Evolutionary conservation across 1,284 basidiomycete species (phyloP).

Genomic region (Cryptococcus sp.): DNA sequence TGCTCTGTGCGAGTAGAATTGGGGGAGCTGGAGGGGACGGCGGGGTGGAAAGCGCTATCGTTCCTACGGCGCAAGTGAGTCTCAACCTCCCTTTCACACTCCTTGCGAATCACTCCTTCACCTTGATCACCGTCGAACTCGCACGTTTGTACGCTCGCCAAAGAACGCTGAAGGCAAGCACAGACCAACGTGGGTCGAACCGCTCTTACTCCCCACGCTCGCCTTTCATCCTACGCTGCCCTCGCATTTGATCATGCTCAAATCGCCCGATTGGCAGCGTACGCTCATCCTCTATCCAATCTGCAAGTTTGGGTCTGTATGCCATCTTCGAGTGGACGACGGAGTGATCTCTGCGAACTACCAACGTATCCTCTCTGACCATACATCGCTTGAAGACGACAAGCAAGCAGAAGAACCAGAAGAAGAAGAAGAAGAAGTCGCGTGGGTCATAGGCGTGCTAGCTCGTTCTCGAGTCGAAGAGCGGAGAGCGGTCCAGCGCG

Average conservation of each 20-base stretch:
- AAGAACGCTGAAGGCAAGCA: no score
- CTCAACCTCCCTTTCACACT: neutral
- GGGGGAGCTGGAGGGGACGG: neutral
- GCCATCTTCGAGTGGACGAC: no score
- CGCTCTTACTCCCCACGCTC: no score
- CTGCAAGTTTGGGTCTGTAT: conserved; percentile 6
- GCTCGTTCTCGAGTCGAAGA: conserved; percentile 8
- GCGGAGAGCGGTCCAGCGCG: conserved; percentile 17
- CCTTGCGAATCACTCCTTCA: neutral
- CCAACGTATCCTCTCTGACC: conserved; percentile 20
- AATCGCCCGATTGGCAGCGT: no score
- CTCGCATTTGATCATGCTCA: no score
- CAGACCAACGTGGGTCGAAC: no score
- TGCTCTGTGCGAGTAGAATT: neutral
- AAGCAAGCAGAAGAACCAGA: conserved; percentile 11
- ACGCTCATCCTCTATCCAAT: neutral
- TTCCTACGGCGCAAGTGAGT: conserved; percentile 28
- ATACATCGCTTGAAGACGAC: conserved; percentile 18
- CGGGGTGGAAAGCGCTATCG: conserved; percentile 21
- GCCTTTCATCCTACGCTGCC: no score
- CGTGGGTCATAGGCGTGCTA: conserved; percentile 21
- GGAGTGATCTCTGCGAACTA: conserved; percentile 23
- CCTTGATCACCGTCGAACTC: neutral
- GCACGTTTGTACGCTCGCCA: no score
- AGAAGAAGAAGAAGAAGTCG: conserved; percentile 15